These are phyloP conservation scores for Exophiala sp. DNA, from an alignment of 2,329 filamentous ascomycete genomes.

Conservation along the genomic window DNA sequence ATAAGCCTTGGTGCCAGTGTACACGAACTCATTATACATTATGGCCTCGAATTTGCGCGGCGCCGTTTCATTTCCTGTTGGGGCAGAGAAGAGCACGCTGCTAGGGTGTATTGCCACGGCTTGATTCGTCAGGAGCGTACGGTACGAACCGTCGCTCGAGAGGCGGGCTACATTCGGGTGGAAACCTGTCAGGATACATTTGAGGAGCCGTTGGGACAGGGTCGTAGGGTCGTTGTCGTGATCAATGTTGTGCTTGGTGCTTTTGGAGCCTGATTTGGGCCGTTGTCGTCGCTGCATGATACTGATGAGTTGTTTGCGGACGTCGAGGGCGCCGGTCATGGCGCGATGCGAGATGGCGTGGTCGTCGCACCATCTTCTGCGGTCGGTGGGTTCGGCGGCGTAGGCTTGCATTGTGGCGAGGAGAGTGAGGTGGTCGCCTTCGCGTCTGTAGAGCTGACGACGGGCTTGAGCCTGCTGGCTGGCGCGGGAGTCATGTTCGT, in stretches of 20 bases:
- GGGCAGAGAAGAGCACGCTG: slow-evolving; percentile 25
- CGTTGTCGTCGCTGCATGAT: slow-evolving; percentile 20
- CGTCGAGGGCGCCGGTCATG: slow-evolving; percentile 61
- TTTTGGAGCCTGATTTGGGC: not conserved
- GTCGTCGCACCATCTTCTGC: slow-evolving; percentile 58
- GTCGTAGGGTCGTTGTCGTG: slow-evolving; percentile 40
- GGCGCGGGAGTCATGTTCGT: slow-evolving; percentile 7
- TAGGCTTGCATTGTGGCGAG: slow-evolving; percentile 60
- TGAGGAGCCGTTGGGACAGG: slow-evolving; percentile 51
- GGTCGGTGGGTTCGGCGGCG: slow-evolving; percentile 54
- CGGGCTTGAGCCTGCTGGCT: slow-evolving; percentile 52
- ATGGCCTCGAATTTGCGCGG: slow-evolving; percentile 44
- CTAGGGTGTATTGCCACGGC: slow-evolving; percentile 56
- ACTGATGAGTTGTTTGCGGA: slow-evolving; percentile 27
- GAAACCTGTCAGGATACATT: slow-evolving; percentile 58
- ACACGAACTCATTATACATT: slow-evolving; percentile 64
- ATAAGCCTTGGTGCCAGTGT: slow-evolving; percentile 60
- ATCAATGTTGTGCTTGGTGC: not conserved
- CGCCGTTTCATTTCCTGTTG: not conserved
- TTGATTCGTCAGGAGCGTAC: slow-evolving; percentile 60
- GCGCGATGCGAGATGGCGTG: slow-evolving; percentile 61
- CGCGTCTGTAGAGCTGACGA: slow-evolving; percentile 54
- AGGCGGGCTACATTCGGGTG: slow-evolving; percentile 54
- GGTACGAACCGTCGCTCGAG: slow-evolving; percentile 46
- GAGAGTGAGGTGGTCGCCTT: slow-evolving; percentile 63